Evolutionary conservation across 2,329 filamentous ascomycete genomes (phyloP).

Genomic region (Fusarium sp.): DNA sequence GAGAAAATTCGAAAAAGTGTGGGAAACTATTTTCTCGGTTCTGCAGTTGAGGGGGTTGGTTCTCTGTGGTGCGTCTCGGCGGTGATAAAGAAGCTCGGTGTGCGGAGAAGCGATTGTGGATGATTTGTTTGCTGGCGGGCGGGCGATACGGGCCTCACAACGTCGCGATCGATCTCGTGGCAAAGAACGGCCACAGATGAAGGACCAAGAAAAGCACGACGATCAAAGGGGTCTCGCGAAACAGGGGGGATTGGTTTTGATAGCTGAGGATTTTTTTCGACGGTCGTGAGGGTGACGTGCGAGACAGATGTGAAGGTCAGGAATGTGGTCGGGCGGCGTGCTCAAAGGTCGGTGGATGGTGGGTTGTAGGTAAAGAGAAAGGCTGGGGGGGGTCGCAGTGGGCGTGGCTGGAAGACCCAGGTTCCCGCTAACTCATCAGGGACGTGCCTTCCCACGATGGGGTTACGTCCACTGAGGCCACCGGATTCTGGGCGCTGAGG

Average conservation of each 20-base stretch:
- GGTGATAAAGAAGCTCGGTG: slow-evolving; percentile 17
- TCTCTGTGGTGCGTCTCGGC: slow-evolving; percentile 16
- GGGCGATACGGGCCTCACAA: slow-evolving; percentile 24
- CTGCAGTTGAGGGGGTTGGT: slow-evolving; percentile 15
- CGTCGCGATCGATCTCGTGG: slow-evolving; percentile 9
- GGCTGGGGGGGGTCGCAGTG: slow-evolving; percentile 43
- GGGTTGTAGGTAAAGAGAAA: slow-evolving; percentile 42
- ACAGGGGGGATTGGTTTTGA: slow-evolving; percentile 23
- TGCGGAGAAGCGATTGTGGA: slow-evolving; percentile 26
- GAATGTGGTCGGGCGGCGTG: slow-evolving; percentile 42
- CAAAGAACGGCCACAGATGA: slow-evolving; percentile 6
- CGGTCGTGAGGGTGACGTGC: slow-evolving; percentile 41
- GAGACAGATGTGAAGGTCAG: slow-evolving; percentile 42
- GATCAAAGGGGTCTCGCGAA: slow-evolving; percentile 12
- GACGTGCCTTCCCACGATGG: slow-evolving; percentile 22
- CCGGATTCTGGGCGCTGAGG: slow-evolving; percentile 25
- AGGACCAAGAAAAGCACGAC: slow-evolving; percentile 18
- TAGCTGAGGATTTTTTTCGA: slow-evolving; percentile 28
- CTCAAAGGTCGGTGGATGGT: slow-evolving; percentile 33
- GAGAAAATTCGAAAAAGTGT: slow-evolving; percentile 18
- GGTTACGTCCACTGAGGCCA: slow-evolving; percentile 25
- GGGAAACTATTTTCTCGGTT: slow-evolving; percentile 17
- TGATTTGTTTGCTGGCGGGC: slow-evolving; percentile 16
- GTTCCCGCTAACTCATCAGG: slow-evolving; percentile 42
- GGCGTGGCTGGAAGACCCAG: slow-evolving; percentile 43